Evolutionary conservation across 129 eudicot genomes (phyloP), one percentile per base, ranked within the genome.

Genomic region (Flaveria sonorensis): DNA sequence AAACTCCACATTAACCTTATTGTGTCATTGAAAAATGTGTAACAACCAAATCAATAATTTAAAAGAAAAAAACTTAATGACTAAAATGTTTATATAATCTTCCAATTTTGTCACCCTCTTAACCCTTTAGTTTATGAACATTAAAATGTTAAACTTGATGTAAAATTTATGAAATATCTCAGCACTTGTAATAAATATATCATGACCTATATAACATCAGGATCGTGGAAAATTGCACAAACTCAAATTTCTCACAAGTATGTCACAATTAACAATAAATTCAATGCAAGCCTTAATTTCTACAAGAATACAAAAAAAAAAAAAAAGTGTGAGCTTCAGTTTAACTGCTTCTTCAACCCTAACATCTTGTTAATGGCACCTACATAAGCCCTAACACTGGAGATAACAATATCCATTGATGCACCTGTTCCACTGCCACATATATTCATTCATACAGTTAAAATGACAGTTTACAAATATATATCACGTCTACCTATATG

Each of bases 361-460:
- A 93, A 72, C 89, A 90, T 81, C 88, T 93, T 93, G 89, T 93
- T 93, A 23, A 93, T 66, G 20, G 98, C 97, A 82, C 92, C 87
- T 68, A 90, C 76, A 74, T 90, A 93, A 43, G 98, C 98, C 73
- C 96, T 88, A 69, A 90, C 95, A 78, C 98, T 90, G n/a, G 98
- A 88, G 52, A 93, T 85, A 2, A 93, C 97, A 39, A 93, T 87
- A 83, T 93, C 98, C 95, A 93, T 82, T 12, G 89, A 89, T 64
- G 98, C 93, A 48, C 96, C 97, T 4, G 91, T 93, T 74, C 98
- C 98, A 79, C 97, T 88, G 92, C 51, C 53, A 75, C 57, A 77
- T 1, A 4, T 43, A 36, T 56, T 19, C 14, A n/a, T 28, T 60
- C 39, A 52, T 12, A 32, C 52, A 21, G n/a, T 64, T 65, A 16